Percentiles rank a stretch among this genome's conserved stretches.
Conservation (phyloP, 2,329 filamentous ascomycete genomes). For the Chaetomium olivaceum region DNA sequence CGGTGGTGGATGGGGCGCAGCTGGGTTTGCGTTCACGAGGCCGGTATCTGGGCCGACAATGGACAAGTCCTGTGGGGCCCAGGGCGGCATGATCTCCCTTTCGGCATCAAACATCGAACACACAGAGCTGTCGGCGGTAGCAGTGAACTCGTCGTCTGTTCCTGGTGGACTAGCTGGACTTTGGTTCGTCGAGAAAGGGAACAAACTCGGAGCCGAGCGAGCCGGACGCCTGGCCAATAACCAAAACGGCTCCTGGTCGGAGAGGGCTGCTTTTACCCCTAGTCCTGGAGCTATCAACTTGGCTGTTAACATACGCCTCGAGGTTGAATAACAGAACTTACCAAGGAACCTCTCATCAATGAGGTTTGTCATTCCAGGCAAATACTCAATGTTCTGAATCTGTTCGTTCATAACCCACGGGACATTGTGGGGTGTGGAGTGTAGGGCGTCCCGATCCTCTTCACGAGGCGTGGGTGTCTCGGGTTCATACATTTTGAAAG, state of each 20-base stretch:
- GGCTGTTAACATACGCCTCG: neutral
- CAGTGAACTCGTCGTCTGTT: neutral
- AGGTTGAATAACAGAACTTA: neutral
- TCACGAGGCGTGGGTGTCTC: neutral
- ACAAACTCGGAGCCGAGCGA: neutral
- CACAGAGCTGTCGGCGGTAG: neutral
- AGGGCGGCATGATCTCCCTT: neutral
- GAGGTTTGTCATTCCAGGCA: neutral
- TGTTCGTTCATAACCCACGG: neutral
- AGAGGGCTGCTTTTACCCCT: neutral
- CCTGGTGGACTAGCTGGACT: neutral
- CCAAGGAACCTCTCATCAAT: neutral
- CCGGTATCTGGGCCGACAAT: neutral
- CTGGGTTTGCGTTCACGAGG: neutral
- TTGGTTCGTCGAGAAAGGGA: neutral
- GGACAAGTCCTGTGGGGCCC: neutral
- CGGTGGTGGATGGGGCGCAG: neutral
- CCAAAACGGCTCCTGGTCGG: neutral
- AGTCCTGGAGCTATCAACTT: neutral
- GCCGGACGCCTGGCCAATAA: neutral
- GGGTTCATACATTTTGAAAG: neutral
- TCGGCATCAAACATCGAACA: neutral
- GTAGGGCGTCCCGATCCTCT: neutral
- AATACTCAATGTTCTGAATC: neutral
- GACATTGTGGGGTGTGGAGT: neutral